Conservation (phyloP, 2,329 filamentous ascomycete species). For the Alternaria sp. region DNA sequence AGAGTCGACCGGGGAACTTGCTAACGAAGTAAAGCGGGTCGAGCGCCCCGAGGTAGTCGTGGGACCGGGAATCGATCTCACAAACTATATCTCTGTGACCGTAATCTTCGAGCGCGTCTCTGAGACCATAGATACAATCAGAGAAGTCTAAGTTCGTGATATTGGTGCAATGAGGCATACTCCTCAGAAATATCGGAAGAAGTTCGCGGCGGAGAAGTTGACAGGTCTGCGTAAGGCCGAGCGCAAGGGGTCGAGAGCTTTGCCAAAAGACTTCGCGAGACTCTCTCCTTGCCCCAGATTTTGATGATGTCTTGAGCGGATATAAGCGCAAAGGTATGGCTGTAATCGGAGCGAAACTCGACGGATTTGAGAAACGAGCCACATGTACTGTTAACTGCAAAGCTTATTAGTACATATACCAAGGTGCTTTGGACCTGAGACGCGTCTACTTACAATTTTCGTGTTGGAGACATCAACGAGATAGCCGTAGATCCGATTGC, state of each 20-base stretch:
- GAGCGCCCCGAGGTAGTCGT: neutral
- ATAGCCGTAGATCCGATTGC: neutral
- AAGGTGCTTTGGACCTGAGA: neutral
- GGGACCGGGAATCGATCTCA: neutral
- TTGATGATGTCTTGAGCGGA: fast-evolving
- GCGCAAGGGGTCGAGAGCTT: neutral
- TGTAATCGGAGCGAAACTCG: neutral
- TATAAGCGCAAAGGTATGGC: neutral
- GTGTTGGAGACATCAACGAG: neutral
- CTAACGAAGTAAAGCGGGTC: neutral
- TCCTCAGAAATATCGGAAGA: neutral
- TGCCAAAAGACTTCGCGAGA: neutral
- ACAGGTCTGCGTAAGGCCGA: neutral
- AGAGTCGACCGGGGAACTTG: neutral
- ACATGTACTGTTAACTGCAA: neutral
- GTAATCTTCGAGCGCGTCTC: neutral
- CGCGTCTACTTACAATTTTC: neutral
- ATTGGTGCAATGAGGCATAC: neutral
- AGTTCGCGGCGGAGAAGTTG: neutral
- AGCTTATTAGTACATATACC: neutral
- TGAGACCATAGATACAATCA: neutral
- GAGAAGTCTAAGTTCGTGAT: neutral
- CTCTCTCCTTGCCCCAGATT: neutral
- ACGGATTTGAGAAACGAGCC: neutral
- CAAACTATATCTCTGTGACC: neutral